Conservation (phyloP, 73 alveolate genomes). For the Paraurostyla sp. region DNA sequence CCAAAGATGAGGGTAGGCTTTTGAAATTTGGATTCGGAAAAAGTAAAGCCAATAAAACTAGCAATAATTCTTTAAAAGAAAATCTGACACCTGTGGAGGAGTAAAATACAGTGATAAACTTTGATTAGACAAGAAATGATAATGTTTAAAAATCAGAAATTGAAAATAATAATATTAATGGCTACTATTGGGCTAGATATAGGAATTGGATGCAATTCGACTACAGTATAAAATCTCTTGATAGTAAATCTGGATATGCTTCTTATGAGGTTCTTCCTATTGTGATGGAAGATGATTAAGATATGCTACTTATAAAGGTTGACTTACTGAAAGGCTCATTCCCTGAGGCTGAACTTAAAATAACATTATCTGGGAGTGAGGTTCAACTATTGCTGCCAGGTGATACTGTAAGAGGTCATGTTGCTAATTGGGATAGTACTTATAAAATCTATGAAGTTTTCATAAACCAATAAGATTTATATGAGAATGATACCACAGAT, state of each 20-base stretch:
- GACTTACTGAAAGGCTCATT: slow-evolving; percentile 1
- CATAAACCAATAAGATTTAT: background rate
- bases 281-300: slow-evolving; percentile 17
- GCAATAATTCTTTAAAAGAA: too few relatives aligned
- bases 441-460: slow-evolving; percentile 36
- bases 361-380: slow-evolving; percentile 40
- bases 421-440: slow-evolving; percentile 24
- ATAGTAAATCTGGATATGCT: background rate
- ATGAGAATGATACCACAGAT: background rate
- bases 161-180: background rate
- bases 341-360: background rate
- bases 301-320: background rate
- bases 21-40: background rate
- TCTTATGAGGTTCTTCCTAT: slow-evolving; percentile 8
- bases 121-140: too few relatives aligned
- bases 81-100: too few relatives aligned
- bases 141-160: background rate
- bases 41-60: background rate
- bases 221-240: background rate
- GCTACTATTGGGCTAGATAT: background rate
- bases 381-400: slow-evolving; percentile 1
- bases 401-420: slow-evolving; percentile 48
- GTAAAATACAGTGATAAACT: too few relatives aligned
- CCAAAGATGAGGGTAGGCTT: background rate
- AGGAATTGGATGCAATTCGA: background rate